Evolutionary conservation across 768 basidiomycete genomes (phyloP).

Genomic region (Paxillus ammoniavirescens): DNA sequence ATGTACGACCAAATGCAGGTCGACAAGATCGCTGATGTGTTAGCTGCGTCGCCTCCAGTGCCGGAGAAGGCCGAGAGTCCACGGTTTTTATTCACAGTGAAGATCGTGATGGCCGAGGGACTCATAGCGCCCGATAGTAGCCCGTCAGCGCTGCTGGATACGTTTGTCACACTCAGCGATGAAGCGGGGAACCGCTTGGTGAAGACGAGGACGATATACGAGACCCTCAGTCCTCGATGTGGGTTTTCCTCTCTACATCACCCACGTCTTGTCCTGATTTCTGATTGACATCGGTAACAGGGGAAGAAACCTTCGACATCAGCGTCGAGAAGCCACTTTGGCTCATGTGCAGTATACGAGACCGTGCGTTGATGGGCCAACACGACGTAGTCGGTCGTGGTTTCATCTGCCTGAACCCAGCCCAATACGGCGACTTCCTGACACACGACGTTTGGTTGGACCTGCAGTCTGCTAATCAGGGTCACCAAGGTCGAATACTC

Average conservation of each 20-base stretch:
- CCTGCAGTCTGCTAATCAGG: slow-evolving; percentile 57
- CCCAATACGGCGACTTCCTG: slow-evolving; percentile 83
- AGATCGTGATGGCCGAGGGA: slow-evolving; percentile 88
- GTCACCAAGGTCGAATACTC: slow-evolving; percentile 69
- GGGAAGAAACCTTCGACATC: slow-evolving; percentile 97
- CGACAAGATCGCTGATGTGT: slow-evolving; percentile 73
- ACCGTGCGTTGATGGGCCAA: slow-evolving; percentile 87
- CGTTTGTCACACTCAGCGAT: slow-evolving; percentile 93
- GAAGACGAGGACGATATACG: slow-evolving; percentile 96
- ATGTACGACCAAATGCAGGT: slow-evolving; percentile 92
- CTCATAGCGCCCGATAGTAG: slow-evolving; percentile 75
- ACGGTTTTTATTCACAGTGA: slow-evolving; percentile 88
- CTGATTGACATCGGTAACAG: slow-evolving; percentile 37
- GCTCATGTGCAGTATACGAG: slow-evolving; percentile 94
- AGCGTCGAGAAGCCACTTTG: slow-evolving; percentile 93
- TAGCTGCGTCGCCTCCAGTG: slow-evolving; percentile 61
- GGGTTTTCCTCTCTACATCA: slow-evolving; percentile 28
- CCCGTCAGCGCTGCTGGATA: slow-evolving; percentile 80
- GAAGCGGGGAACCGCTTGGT: slow-evolving; percentile 86
- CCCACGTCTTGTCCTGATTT: slow-evolving; percentile 5
- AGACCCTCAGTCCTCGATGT: slow-evolving; percentile 89
- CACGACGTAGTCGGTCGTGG: slow-evolving; percentile 90
- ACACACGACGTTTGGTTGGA: slow-evolving; percentile 92
- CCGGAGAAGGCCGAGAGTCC: slow-evolving; percentile 67
- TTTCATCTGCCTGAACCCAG: slow-evolving; percentile 90